Evolutionary conservation across 163 green algal genomes (phyloP), one percentile per base, ranked within the genome.

Genomic region (Prototheca wickerhamii): DNA sequence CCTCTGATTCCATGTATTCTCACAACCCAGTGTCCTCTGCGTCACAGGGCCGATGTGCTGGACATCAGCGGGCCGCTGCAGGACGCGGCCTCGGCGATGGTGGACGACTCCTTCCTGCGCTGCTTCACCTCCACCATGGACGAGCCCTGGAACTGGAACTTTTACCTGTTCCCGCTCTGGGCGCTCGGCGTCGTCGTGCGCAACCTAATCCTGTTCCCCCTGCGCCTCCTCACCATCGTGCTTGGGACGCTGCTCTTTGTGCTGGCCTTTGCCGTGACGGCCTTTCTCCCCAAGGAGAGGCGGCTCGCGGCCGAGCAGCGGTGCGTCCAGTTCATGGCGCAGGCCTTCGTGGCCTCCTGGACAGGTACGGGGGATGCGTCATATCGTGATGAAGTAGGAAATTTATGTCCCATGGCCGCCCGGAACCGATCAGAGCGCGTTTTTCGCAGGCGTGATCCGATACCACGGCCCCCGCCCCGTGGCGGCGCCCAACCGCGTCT

Each of bases 61-160:
- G 85, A 96, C 77, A 89, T 94, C 35, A 87, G 75, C 37, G 68
- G 78, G 21, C 69, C 91, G 0, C 72, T 98, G 25, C 87, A 86
- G 8, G 89, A 96, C 63, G 88, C 79, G 7, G 87, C 80, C 5
- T 69, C 79, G 3, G 84, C 89, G 3, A 85, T 96, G 46, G 84
- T 96, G 8, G 93, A 99, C 64, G 93, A 99, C 69, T 93, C 87
- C 3, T 99, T 98, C 77, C 83, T 90, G 32, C 79, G 85, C 62
- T 98, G 91, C 81, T 99, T 98, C 76, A 91, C 86, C 33, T 69
- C 57, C 6, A 28, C 31, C 43, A 33, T 28, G 18, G 58, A 75
- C 15, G 87, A 95, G 43, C 80, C 84, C 26, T 97, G 91, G 93
- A 98, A 98, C 73, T 98, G 89, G 87, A 99, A 98, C 74, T 76